Conservation (phyloP, 225 moss, liverwort and hornwort species). For the Thuidium tamariscinum region DNA sequence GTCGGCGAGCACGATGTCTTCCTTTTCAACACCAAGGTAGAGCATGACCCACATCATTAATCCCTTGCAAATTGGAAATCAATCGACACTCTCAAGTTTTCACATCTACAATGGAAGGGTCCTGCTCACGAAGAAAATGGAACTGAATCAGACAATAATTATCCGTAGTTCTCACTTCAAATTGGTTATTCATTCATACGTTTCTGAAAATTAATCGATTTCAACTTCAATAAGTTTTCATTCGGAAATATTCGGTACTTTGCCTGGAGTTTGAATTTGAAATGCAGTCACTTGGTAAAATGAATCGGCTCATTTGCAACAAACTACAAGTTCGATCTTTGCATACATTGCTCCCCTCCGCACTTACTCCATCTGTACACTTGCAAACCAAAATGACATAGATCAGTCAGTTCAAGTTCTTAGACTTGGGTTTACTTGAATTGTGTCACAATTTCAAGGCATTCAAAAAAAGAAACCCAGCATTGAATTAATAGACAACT, state of each 20-base stretch:
- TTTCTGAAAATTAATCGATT: background rate
- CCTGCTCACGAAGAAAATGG: too few relatives aligned
- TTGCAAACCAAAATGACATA: background rate
- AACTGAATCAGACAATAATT: background rate
- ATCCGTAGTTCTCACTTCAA: background rate
- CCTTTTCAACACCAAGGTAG: slow-evolving; percentile 73
- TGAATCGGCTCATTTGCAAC: background rate
- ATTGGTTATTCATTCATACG: background rate
- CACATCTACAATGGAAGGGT: background rate
- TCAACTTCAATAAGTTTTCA: background rate
- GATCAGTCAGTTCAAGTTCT: background rate
- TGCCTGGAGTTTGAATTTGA: background rate
- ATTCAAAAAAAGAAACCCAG: too few relatives aligned
- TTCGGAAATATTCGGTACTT: too few relatives aligned
- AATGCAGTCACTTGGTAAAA: too few relatives aligned
- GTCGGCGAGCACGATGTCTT: slow-evolving; percentile 68
- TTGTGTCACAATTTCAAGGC: too few relatives aligned
- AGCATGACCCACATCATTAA: background rate
- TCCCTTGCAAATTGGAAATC: background rate
- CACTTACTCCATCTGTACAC: background rate
- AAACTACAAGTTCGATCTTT: background rate
- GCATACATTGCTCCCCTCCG: background rate
- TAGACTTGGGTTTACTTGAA: background rate
- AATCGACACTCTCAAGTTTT: background rate
- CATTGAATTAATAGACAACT: background rate